Evolutionary conservation across 1,284 basidiomycete species (phyloP).

Genomic region (Ustilago cynodontis): DNA sequence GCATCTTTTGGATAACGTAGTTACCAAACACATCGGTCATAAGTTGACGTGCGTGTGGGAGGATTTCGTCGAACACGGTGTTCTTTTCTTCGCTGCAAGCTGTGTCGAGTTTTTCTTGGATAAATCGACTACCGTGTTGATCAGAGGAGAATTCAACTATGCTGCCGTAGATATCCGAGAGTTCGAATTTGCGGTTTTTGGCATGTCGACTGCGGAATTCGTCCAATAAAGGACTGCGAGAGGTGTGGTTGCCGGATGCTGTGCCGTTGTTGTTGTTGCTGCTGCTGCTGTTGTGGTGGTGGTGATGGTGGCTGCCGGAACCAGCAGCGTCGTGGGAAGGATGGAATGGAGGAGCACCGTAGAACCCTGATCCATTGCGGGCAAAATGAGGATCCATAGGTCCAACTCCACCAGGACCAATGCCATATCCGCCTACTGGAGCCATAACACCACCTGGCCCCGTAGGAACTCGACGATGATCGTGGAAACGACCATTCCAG

Average conservation of each 20-base stretch:
- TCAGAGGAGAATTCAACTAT: slow-evolving; percentile 93
- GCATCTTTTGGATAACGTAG: slow-evolving; percentile 92
- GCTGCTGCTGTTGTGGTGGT: neutral
- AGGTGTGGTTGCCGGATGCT: slow-evolving; percentile 1
- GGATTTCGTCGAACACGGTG: slow-evolving; percentile 88
- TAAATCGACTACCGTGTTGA: slow-evolving; percentile 83
- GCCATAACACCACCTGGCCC: slow-evolving; percentile 49
- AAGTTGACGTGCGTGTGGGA: slow-evolving; percentile 82
- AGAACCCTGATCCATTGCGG: slow-evolving; percentile 23
- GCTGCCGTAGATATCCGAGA: slow-evolving; percentile 85
- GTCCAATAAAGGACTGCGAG: slow-evolving; percentile 55
- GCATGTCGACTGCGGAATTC: slow-evolving; percentile 56
- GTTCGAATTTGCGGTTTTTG: slow-evolving; percentile 60
- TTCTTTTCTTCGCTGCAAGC: slow-evolving; percentile 77
- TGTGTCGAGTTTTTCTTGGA: slow-evolving; percentile 67
- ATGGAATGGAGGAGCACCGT: slow-evolving; percentile 15
- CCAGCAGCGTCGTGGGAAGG: neutral
- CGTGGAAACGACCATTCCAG: slow-evolving; percentile 46
- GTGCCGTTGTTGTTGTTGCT: slow-evolving; percentile 4
- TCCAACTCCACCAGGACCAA: neutral
- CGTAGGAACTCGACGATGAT: slow-evolving; percentile 48
- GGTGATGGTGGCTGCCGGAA: neutral
- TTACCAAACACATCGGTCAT: slow-evolving; percentile 98
- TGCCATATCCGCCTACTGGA: slow-evolving; percentile 29
- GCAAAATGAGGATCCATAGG: slow-evolving; percentile 30